phyloP scores from a whole-genome alignment of 2,329 filamentous ascomycete species.

The Cordyceps farinosa region DNA sequence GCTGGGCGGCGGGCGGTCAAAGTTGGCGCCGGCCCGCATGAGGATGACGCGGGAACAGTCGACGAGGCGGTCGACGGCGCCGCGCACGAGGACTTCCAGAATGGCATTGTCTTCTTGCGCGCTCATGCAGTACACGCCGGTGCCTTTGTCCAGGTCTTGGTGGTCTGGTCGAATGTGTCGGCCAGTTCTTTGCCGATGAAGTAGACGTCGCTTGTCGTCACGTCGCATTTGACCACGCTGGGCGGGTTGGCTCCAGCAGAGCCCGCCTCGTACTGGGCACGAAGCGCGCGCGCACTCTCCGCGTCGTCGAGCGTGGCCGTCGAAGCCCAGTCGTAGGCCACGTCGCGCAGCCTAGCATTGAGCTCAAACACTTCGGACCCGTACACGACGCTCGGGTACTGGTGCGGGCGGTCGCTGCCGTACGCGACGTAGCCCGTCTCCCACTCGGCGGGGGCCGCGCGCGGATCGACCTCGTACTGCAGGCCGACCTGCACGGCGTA shows the following conservation, averaged over 20 bases:
- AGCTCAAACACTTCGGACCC: constrained; percentile 69
- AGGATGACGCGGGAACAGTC: constrained; percentile 67
- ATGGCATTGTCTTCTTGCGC: constrained; percentile 71
- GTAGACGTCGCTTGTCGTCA: constrained; percentile 69
- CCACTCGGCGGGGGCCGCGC: constrained; percentile 63
- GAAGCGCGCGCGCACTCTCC: constrained; percentile 39
- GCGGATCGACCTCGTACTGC: constrained; percentile 70
- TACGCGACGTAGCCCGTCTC: constrained; percentile 66
- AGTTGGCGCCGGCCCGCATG: constrained; percentile 66
- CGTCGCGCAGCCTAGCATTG: constrained; percentile 54
- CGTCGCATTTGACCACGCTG: constrained; percentile 60
- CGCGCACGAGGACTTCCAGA: constrained; percentile 61
- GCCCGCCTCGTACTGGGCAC: constrained; percentile 46
- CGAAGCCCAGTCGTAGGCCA: constrained; percentile 48
- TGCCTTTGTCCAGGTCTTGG: constrained; percentile 64
- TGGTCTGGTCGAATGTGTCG: constrained; percentile 63
- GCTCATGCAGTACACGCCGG: constrained; percentile 64
- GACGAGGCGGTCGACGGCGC: constrained; percentile 51
- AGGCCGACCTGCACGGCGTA: constrained; percentile 72
- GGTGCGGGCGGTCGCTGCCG: constrained; percentile 50
- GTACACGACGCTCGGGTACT: constrained; percentile 59
- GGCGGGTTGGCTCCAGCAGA: constrained; percentile 38
- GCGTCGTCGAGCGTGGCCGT: constrained; percentile 47
- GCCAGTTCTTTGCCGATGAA: constrained; percentile 60
- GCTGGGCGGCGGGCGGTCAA: constrained; percentile 68